Evolutionary conservation across 169 alveolate genomes (phyloP).

Genomic region (Ichthyophthirius multifiliis): DNA sequence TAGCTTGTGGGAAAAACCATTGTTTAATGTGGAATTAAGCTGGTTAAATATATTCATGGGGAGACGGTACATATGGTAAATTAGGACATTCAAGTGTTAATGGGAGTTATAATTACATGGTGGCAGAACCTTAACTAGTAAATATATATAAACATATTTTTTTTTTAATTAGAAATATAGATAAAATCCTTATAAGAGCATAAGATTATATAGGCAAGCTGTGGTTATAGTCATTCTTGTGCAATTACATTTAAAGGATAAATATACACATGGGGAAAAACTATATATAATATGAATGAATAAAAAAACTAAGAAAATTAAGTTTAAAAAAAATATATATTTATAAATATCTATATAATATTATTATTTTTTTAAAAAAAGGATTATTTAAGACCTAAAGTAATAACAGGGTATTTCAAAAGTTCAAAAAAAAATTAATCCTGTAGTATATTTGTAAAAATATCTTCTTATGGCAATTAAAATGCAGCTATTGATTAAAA

Average conservation of each 20-base stretch:
- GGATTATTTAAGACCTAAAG: conserved; percentile 2
- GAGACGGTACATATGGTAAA: conserved; percentile 16
- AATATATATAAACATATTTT: background rate
- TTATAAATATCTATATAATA: background rate
- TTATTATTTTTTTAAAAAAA: background rate
- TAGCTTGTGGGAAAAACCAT: conserved; percentile 9
- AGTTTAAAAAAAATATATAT: background rate
- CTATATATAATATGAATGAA: background rate
- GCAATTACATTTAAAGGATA: background rate
- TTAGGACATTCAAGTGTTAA: conserved; percentile 10
- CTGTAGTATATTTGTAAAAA: background rate
- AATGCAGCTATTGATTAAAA: conserved; percentile 2
- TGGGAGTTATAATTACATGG: background rate
- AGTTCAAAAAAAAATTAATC: background rate
- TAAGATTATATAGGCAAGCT: conserved; percentile 1
- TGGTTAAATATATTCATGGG: conserved; percentile 4
- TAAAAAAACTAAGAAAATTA: background rate
- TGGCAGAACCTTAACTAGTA: conserved; percentile 1
- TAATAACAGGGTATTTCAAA: background rate
- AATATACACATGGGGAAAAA: conserved; percentile 10
- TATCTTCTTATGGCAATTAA: background rate
- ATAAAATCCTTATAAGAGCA: background rate
- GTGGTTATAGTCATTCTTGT: conserved; percentile 4
- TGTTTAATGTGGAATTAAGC: conserved; percentile 11
- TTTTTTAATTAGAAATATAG: background rate